These are phyloP conservation scores for Coemansia sp. DNA, from an alignment of 192 early-diverging fungal genomes.

Conservation along the genomic window DNA sequence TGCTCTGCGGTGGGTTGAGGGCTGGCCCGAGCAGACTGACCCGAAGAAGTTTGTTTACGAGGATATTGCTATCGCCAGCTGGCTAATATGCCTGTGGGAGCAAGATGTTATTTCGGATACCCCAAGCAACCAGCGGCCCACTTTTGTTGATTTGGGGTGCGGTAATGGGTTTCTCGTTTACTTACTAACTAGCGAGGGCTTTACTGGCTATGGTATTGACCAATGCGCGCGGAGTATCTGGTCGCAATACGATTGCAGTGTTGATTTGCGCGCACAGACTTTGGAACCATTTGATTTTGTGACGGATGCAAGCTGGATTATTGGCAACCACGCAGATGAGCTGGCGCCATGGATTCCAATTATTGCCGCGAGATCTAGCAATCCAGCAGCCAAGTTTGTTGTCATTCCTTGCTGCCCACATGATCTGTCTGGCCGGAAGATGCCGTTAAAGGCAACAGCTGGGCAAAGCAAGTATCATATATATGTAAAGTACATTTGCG, in stretches of 20 bases:
- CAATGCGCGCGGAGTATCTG: constrained; percentile 73
- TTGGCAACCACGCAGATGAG: constrained; percentile 90
- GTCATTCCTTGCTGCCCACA: constrained; percentile 86
- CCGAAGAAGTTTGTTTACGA: constrained; percentile 83
- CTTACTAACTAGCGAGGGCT: constrained; percentile 70
- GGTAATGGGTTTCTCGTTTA: constrained; percentile 83
- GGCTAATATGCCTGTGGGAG: constrained; percentile 75
- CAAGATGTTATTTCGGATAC: constrained; percentile 10
- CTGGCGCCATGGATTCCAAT: constrained; percentile 83
- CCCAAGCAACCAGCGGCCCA: constrained; percentile 24
- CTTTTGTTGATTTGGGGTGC: constrained; percentile 82
- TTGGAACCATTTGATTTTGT: constrained; percentile 45
- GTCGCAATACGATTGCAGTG: constrained; percentile 52
- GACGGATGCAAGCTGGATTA: constrained; percentile 62
- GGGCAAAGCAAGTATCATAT: constrained; percentile 66
- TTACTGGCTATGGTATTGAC: constrained; percentile 72
- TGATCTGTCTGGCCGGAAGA: constrained; percentile 65
- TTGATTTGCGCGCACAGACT: constrained; percentile 56
- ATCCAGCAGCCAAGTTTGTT: constrained; percentile 45
- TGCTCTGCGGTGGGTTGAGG: constrained; percentile 61
- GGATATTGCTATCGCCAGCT: constrained; percentile 84
- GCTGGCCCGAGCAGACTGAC: constrained; percentile 84
- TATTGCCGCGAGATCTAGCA: constrained; percentile 56
- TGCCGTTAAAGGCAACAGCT: constrained; percentile 34
- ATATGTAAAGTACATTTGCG: constrained; percentile 62